phyloP scores from a whole-genome alignment of 768 basidiomycete genomes.

The Macrolepiota dolichaula region DNA sequence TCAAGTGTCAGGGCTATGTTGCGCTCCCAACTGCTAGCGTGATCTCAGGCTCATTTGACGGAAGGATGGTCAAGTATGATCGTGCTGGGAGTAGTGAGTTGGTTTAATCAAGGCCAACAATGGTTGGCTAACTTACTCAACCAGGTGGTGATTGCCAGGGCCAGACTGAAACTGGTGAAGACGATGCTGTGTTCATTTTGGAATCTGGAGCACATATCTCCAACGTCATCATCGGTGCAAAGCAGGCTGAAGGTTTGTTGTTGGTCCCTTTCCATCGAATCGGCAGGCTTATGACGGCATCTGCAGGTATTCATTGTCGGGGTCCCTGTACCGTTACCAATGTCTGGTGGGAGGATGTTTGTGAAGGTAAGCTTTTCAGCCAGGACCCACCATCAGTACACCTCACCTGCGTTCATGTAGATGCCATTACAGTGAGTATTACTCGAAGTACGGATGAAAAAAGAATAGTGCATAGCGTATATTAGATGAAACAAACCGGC shows the following conservation, averaged over 20 bases:
- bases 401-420: not conserved
- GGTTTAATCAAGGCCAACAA: not conserved
- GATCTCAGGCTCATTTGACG: slow-evolving; percentile 24
- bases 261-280: not conserved
- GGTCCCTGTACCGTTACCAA: slow-evolving; percentile 26
- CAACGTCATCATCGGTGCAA: slow-evolving; percentile 25
- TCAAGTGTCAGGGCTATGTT: slow-evolving; percentile 19
- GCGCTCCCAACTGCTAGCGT: slow-evolving; percentile 27
- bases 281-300: not conserved
- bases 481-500: slow-evolving; percentile 26
- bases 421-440: slow-evolving; percentile 6
- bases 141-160: slow-evolving; percentile 24
- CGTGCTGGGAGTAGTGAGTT: slow-evolving; percentile 26
- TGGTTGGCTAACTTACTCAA: not conserved
- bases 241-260: slow-evolving; percentile 23
- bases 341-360: slow-evolving; percentile 29
- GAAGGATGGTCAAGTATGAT: slow-evolving; percentile 25
- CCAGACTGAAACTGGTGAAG: slow-evolving; percentile 25
- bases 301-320: slow-evolving; percentile 24
- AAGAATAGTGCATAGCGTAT: not conserved
- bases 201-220: slow-evolving; percentile 25
- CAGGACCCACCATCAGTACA: not conserved
- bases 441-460: not conserved
- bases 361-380: slow-evolving; percentile 20
- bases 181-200: slow-evolving; percentile 25